These are phyloP conservation scores for Penicillium sclerotiorum DNA, from an alignment of 2,329 filamentous ascomycete species.

Conservation along the genomic window DNA sequence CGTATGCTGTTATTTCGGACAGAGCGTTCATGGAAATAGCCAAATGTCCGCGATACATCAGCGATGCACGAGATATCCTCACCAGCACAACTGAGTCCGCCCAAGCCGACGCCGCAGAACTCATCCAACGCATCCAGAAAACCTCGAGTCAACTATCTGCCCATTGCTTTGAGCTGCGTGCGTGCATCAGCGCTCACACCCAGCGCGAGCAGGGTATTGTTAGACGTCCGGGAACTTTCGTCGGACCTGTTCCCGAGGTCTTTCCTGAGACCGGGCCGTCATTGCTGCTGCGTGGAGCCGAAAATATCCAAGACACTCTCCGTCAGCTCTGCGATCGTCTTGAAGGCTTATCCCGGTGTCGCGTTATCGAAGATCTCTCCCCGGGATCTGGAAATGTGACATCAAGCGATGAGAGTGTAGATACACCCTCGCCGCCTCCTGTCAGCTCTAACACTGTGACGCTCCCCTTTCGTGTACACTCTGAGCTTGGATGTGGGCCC, in stretches of 20 bases:
- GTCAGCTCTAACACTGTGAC: conserved; percentile 6
- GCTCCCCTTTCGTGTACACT: conserved; percentile 30
- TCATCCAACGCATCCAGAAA: conserved; percentile 20
- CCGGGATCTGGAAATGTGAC: conserved; percentile 12
- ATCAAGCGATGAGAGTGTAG: conserved; percentile 13
- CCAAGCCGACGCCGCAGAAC: background rate
- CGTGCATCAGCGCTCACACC: conserved; percentile 24
- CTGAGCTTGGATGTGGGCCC: conserved; percentile 28
- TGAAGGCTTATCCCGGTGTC: conserved; percentile 10
- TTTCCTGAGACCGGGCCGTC: conserved; percentile 29
- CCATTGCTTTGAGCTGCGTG: conserved; percentile 16
- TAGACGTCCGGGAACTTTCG: conserved; percentile 23
- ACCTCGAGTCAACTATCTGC: conserved; percentile 15
- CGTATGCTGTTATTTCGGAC: conserved; percentile 26
- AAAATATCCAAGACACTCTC: conserved; percentile 25
- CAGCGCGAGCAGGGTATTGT: conserved; percentile 28
- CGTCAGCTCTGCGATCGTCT: conserved; percentile 22
- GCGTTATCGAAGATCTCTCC: conserved; percentile 17
- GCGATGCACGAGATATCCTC: conserved; percentile 22
- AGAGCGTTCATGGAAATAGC: conserved; percentile 30
- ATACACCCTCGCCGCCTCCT: conserved; percentile 7
- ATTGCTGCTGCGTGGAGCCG: conserved; percentile 29
- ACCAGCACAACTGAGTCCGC: conserved; percentile 1
- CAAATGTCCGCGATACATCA: conserved; percentile 33
- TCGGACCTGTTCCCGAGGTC: conserved; percentile 26